Evolutionary conservation across 1,139 yeast species (phyloP).

Genomic region (Candida sanyaensis): DNA sequence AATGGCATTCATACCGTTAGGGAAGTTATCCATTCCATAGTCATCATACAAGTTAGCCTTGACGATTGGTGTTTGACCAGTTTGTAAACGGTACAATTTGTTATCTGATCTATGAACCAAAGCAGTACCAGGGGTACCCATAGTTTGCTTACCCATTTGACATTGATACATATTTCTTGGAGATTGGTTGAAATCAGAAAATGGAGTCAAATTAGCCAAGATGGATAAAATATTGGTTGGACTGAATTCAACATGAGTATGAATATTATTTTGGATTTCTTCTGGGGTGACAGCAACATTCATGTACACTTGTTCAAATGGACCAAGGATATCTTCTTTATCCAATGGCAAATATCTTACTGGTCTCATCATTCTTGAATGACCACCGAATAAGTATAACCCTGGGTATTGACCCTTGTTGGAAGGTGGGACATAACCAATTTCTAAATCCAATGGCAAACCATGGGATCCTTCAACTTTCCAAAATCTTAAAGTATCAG

Average conservation of each 20-base stretch:
- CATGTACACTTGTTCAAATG: conserved; percentile 98
- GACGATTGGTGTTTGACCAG: conserved; percentile 97
- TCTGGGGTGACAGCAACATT: conserved; percentile 92
- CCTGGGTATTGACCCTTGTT: conserved; percentile 98
- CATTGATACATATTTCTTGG: conserved; percentile 99
- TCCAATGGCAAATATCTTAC: conserved; percentile 85
- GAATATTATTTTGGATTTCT: conserved; percentile 80
- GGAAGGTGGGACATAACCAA: conserved; percentile 95
- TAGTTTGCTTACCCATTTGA: conserved; percentile 99
- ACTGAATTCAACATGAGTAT: conserved; percentile 90
- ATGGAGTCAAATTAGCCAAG: conserved; percentile 94
- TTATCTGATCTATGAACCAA: conserved; percentile 91
- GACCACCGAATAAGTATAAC: conserved; percentile 84
- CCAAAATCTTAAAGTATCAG: conserved; percentile 91
- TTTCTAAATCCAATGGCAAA: conserved; percentile 82
- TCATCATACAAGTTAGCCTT: conserved; percentile 92
- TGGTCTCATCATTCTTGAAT: conserved; percentile 95
- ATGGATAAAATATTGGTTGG: conserved; percentile 95
- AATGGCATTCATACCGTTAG: conserved; percentile 97
- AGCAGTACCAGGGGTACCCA: conserved; percentile 99
- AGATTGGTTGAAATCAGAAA: conserved; percentile 97
- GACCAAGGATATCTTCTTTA: conserved; percentile 87
- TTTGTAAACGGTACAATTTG: conserved; percentile 86
- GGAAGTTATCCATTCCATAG: conserved; percentile 97
- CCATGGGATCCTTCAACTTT: conserved; percentile 80